These are phyloP conservation scores for Grosmannia serpens DNA, from an alignment of 2,329 filamentous ascomycete species.

Conservation along the genomic window DNA sequence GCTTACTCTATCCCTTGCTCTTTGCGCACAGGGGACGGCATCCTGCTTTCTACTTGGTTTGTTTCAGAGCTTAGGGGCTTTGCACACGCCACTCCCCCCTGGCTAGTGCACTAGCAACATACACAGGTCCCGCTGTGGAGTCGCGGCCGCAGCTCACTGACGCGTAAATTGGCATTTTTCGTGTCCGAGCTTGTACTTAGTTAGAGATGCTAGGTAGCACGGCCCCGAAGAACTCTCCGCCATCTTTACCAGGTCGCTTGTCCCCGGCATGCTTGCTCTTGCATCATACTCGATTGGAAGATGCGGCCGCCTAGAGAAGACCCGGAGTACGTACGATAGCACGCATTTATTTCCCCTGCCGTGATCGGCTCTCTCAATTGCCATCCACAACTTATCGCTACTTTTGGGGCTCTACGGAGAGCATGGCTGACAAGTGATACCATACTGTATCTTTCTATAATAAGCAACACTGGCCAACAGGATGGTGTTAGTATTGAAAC, in stretches of 20 bases:
- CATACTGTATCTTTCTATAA: too few relatives aligned
- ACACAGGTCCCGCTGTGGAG: constrained; percentile 1
- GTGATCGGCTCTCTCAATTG: background rate
- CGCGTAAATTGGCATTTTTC: constrained; percentile 3
- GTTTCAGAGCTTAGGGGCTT: constrained; percentile 4
- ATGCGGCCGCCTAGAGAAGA: too few relatives aligned
- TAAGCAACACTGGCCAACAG: background rate
- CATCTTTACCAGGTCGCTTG: background rate
- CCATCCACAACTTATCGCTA: background rate
- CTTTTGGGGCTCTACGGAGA: too few relatives aligned
- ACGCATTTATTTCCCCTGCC: background rate
- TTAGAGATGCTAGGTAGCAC: background rate
- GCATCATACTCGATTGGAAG: background rate
- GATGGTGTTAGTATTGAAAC: background rate
- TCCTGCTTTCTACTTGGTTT: background rate
- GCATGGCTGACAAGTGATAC: too few relatives aligned
- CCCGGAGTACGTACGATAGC: too few relatives aligned
- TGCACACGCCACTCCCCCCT: constrained; percentile 2
- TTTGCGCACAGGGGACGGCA: background rate
- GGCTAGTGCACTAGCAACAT: constrained; percentile 1
- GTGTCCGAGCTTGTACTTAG: background rate
- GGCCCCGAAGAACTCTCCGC: background rate
- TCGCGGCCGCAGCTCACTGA: constrained; percentile 1
- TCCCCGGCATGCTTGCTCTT: background rate
- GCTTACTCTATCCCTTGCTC: background rate